Evolutionary conservation across 441 rosid species (phyloP).

Genomic region (Eutrema salsugineum): DNA sequence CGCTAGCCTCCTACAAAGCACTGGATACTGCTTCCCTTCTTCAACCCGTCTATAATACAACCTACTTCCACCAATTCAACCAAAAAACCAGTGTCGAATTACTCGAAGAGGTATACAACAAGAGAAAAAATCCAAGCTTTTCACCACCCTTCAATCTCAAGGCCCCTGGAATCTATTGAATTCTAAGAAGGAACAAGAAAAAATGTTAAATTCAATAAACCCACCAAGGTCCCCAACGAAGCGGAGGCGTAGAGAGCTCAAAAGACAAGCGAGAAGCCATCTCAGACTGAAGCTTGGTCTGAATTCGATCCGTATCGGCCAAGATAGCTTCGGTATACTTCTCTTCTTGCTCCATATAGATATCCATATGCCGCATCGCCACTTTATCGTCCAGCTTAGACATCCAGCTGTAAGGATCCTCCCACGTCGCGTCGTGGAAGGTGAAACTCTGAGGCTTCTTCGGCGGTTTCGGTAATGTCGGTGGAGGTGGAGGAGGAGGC

Average conservation of each 20-base stretch:
- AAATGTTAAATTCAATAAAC: not conserved
- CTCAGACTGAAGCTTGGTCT: slow-evolving; percentile 84
- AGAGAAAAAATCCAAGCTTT: not conserved
- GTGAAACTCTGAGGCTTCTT: slow-evolving; percentile 72
- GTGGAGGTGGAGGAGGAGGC: slow-evolving; percentile 55
- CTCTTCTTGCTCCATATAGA: slow-evolving; percentile 93
- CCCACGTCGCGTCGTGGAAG: slow-evolving; percentile 73
- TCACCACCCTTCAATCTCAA: not conserved
- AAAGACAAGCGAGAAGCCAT: slow-evolving; percentile 83
- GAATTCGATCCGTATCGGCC: slow-evolving; percentile 73
- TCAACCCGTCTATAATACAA: slow-evolving; percentile 87
- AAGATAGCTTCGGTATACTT: slow-evolving; percentile 87
- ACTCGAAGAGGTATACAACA: too few relatives aligned
- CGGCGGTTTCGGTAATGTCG: slow-evolving; percentile 81
- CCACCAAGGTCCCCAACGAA: slow-evolving; percentile 96
- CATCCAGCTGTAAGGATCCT: slow-evolving; percentile 97
- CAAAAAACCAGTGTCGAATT: not conserved
- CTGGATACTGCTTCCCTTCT: slow-evolving; percentile 88
- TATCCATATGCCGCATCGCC: slow-evolving; percentile 97
- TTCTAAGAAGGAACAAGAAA: not conserved
- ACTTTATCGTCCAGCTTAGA: slow-evolving; percentile 80
- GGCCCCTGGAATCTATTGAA: not conserved
- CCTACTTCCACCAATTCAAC: slow-evolving; percentile 40
- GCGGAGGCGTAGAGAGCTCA: slow-evolving; percentile 89
- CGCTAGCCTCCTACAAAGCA: slow-evolving; percentile 71